A percentile compares a stretch with the other conserved stretches of the same genome.
Conservation (phyloP, 2,329 filamentous ascomycete species). For the Diaporthe capsici region DNA sequence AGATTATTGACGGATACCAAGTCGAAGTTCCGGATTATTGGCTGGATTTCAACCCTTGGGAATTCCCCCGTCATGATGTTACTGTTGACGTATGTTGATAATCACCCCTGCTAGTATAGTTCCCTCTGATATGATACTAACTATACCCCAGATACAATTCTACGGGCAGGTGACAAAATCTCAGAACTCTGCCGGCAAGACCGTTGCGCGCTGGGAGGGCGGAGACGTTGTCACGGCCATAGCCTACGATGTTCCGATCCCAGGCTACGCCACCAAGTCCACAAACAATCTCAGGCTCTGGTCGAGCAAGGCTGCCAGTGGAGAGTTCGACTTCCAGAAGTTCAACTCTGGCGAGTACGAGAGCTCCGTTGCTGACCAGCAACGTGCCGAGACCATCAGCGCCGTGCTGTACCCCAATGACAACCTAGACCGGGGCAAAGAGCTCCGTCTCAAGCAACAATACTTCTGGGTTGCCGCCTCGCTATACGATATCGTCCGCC, state of each 20-base stretch:
- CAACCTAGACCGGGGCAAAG: constrained; percentile 95
- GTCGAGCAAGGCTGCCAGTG: constrained; percentile 97
- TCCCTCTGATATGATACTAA: constrained; percentile 4
- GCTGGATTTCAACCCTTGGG: constrained; percentile 99
- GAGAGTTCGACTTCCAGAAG: constrained; percentile 99
- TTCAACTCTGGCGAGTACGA: constrained; percentile 97
- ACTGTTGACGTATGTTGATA: constrained; percentile 79
- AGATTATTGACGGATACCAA: constrained; percentile 98
- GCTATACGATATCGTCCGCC: constrained; percentile 93
- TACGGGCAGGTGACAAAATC: constrained; percentile 86
- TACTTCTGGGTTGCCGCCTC: constrained; percentile 99
- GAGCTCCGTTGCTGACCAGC: constrained; percentile 96
- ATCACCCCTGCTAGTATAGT: background rate
- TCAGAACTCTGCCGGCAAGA: constrained; percentile 83
- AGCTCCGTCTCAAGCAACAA: constrained; percentile 97
- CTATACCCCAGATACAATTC: constrained; percentile 80
- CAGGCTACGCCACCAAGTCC: constrained; percentile 88
- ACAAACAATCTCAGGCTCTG: constrained; percentile 98
- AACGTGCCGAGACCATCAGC: constrained; percentile 98
- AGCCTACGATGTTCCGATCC: constrained; percentile 93
- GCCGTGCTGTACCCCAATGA: constrained; percentile 98
- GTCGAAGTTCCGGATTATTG: constrained; percentile 99
- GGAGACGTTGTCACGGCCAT: constrained; percentile 94
- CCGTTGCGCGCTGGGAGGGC: constrained; percentile 85
- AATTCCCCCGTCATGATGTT: constrained; percentile 95